These are phyloP conservation scores for Colletotrichum plurivorum DNA, from an alignment of 2,329 filamentous ascomycete species.

Conservation along the genomic window DNA sequence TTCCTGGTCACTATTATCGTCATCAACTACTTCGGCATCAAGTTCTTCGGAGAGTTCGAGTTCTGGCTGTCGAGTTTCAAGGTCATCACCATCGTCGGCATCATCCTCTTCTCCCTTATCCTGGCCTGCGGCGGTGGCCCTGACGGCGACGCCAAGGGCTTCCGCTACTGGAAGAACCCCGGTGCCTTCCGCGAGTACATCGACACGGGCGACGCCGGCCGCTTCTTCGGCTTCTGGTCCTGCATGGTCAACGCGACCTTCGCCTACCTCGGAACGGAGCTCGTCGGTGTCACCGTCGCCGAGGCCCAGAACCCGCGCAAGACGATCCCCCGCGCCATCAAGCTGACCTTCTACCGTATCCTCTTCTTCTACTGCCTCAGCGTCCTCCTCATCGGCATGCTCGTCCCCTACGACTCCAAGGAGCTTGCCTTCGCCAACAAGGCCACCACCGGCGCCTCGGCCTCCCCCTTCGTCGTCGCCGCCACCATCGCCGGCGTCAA, in stretches of 20 bases:
- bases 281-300: slow-evolving; percentile 83
- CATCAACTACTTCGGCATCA: slow-evolving; percentile 80
- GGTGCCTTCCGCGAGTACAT: slow-evolving; percentile 68
- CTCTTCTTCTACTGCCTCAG: slow-evolving; percentile 83
- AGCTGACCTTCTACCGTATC: slow-evolving; percentile 86
- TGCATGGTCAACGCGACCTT: slow-evolving; percentile 84
- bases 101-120: slow-evolving; percentile 76
- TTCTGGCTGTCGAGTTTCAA: slow-evolving; percentile 78
- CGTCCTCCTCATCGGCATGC: slow-evolving; percentile 82
- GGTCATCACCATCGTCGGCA: slow-evolving; percentile 74
- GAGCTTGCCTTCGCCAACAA: slow-evolving; percentile 72
- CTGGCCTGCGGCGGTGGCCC: slow-evolving; percentile 77
- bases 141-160: slow-evolving; percentile 72
- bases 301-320: slow-evolving; percentile 85
- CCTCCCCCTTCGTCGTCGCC: slow-evolving; percentile 83
- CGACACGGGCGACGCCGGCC: slow-evolving; percentile 58
- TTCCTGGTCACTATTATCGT: slow-evolving; percentile 73
- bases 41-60: slow-evolving; percentile 76
- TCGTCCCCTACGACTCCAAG: slow-evolving; percentile 78
- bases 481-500: slow-evolving; percentile 75
- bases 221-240: slow-evolving; percentile 76
- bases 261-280: slow-evolving; percentile 82
- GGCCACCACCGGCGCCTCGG: slow-evolving; percentile 64
- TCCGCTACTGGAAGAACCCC: slow-evolving; percentile 76
- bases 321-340: slow-evolving; percentile 83